phyloP scores from a whole-genome alignment of 179 eudicot species.

The Amaranthus tricolor region DNA sequence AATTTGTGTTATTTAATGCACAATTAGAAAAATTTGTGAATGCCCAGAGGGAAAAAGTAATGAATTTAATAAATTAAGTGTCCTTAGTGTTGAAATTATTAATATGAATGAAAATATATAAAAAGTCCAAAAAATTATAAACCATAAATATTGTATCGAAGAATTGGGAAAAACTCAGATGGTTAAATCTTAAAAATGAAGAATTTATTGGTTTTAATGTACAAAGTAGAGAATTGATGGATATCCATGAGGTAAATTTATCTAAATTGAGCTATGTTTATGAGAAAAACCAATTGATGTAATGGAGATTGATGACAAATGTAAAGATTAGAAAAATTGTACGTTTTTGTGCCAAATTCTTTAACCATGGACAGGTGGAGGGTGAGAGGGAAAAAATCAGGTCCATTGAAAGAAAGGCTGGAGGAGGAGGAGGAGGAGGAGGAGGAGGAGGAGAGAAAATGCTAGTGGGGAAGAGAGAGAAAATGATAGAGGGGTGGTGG shows the following conservation, averaged over 20 bases:
- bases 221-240: background rate
- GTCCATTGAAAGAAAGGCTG: too few species aligned
- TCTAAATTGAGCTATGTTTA: background rate
- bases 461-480: too few species aligned
- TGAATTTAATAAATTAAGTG: conserved; percentile 14
- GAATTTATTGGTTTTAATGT: background rate
- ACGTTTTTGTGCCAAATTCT: conserved; percentile 66
- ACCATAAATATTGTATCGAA: background rate
- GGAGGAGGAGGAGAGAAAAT: too few species aligned
- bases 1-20: conserved; percentile 22
- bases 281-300: conserved; percentile 20
- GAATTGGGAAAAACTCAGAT: conserved; percentile 1
- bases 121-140: conserved; percentile 2
- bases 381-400: too few species aligned
- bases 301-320: conserved; percentile 60
- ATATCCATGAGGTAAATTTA: background rate
- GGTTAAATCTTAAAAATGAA: conserved; percentile 5
- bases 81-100: conserved; percentile 1
- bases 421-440: too few species aligned
- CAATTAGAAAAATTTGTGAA: background rate
- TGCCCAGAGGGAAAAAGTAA: conserved; percentile 27
- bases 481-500: too few species aligned
- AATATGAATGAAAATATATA: conserved; percentile 18
- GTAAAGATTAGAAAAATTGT: conserved; percentile 22
- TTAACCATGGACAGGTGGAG: conserved; percentile 15